Base-by-base conservation (phyloP, 495 filamentous ascomycete genomes). In the Penicillium cinerascens region DNA sequence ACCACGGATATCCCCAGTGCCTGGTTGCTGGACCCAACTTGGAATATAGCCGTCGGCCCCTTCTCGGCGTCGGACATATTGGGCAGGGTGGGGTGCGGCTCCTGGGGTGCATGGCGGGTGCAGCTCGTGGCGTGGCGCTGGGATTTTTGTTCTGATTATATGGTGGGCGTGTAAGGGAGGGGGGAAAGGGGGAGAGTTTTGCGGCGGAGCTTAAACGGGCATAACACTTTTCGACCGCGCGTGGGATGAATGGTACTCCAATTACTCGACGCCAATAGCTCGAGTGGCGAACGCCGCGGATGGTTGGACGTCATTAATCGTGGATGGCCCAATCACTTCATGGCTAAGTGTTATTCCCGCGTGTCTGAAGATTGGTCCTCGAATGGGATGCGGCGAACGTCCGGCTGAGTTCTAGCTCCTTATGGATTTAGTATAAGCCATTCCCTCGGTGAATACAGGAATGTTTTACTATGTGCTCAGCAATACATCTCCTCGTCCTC, bases 1-100 rank as follows among this genome's bases (percentile, higher is more conserved):
- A 74, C 52, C 6, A 73, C 51, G 5, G 62, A 56, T 29, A 69
- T 65, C 17, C 56, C 59, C 10, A 66, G 49, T 10, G 47, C 55
- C 29, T 37, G 10, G 13, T 50, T 49, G 11, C 45, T 29, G 18
- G 15, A 1, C 1, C 37, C 37, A 1, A 37, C 8, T 13, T n/a
- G 17, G n/a, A 49, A 17, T 10, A 39, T 6, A 3, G 21, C 27
- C n/a, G 3, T 17, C 5, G 37, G 20, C 5, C n/a, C n/a, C 23
- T 40, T 21, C 15, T 49, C 37, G 23, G 16, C 3, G 6, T 41
- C 8, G 3, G 46, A 20, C 46, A 49, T 49, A 8, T 10, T 41
- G 18, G 5, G 16, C 18, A 10, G 15, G 16, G 23, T 2, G 23
- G 22, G 4, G 15, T 10, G 21, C n/a, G 1, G 29, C 13, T 8